A percentile compares a stretch with the other conserved stretches of the same genome.
These are phyloP conservation scores for Fusarium sp. DNA, from an alignment of 2,329 filamentous ascomycete species.

Conservation along the genomic window DNA sequence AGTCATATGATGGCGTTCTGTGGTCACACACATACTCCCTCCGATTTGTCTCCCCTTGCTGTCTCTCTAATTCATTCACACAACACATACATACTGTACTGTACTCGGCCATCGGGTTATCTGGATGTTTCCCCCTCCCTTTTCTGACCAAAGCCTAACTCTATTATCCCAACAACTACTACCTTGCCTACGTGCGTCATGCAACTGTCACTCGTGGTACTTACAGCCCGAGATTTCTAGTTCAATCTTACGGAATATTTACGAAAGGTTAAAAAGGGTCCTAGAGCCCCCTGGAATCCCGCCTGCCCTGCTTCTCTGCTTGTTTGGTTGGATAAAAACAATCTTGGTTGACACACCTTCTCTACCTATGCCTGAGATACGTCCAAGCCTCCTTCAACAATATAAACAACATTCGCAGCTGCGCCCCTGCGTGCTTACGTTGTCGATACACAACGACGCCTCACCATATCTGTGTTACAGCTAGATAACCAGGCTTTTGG, in stretches of 20 bases:
- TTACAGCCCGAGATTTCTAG: constrained; percentile 9
- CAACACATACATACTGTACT: not conserved
- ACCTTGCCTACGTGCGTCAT: constrained; percentile 29
- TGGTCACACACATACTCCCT: constrained; percentile 31
- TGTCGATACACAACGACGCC: constrained; percentile 35
- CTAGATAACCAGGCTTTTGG: constrained; percentile 30
- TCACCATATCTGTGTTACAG: constrained; percentile 31
- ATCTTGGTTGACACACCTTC: constrained; percentile 3
- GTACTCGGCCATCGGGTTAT: not conserved
- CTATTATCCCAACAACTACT: constrained; percentile 8
- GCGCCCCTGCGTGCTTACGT: constrained; percentile 38
- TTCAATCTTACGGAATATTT: constrained; percentile 19
- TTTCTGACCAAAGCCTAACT: constrained; percentile 7
- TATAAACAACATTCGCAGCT: constrained; percentile 20
- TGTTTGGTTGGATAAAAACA: constrained; percentile 32
- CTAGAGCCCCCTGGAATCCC: constrained; percentile 9
- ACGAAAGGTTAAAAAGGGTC: constrained; percentile 31
- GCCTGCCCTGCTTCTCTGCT: constrained; percentile 4
- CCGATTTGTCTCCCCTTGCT: constrained; percentile 4
- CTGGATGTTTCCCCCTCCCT: constrained; percentile 4
- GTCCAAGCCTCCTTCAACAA: constrained; percentile 33
- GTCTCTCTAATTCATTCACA: not conserved
- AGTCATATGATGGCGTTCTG: constrained; percentile 32
- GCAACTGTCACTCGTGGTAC: constrained; percentile 27
- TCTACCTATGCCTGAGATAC: constrained; percentile 30